Percentiles rank a stretch among this genome's conserved stretches.
Evolutionary conservation across 306 rosid genomes (phyloP).

Genomic region (Lupinus albus): DNA sequence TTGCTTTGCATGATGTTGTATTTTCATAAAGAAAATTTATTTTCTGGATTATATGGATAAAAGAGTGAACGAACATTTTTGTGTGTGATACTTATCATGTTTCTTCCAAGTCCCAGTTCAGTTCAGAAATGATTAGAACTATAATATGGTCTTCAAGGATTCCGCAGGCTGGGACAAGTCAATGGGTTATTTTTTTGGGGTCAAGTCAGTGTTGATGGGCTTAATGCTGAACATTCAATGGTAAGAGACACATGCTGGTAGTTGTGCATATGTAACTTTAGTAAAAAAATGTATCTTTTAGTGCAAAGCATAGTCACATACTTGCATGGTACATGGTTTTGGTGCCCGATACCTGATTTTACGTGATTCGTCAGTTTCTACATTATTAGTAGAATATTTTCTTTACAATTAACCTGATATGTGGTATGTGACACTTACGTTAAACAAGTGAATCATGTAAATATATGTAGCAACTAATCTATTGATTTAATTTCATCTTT

Average conservation of each 20-base stretch:
- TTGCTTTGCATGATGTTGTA: constrained; percentile 30
- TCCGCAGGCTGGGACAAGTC: constrained; percentile 13
- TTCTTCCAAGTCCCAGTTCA: constrained; percentile 18
- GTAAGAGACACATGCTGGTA: not conserved
- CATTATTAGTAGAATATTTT: too few species aligned
- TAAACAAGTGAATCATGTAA: too few species aligned
- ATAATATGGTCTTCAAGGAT: constrained; percentile 37
- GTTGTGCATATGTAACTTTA: constrained; percentile 33
- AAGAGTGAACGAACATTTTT: constrained; percentile 3
- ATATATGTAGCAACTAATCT: too few species aligned
- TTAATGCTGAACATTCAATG: not conserved
- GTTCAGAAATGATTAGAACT: constrained; percentile 31
- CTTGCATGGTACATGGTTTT: too few species aligned
- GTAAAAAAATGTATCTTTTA: constrained; percentile 39
- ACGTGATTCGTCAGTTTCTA: too few species aligned
- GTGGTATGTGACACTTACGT: too few species aligned
- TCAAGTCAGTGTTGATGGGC: not conserved
- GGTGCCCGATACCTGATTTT: too few species aligned
- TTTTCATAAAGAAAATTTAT: constrained; percentile 3
- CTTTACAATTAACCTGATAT: too few species aligned
- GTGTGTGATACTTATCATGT: constrained; percentile 21
- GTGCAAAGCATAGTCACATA: too few species aligned
- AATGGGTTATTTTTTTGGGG: constrained; percentile 29
- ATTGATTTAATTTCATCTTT: too few species aligned
- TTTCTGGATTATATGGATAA: constrained; percentile 5